Evolutionary conservation across 768 basidiomycete genomes (phyloP), one percentile per base, ranked within the genome.

Genomic region (Leccinum uliginosum): DNA sequence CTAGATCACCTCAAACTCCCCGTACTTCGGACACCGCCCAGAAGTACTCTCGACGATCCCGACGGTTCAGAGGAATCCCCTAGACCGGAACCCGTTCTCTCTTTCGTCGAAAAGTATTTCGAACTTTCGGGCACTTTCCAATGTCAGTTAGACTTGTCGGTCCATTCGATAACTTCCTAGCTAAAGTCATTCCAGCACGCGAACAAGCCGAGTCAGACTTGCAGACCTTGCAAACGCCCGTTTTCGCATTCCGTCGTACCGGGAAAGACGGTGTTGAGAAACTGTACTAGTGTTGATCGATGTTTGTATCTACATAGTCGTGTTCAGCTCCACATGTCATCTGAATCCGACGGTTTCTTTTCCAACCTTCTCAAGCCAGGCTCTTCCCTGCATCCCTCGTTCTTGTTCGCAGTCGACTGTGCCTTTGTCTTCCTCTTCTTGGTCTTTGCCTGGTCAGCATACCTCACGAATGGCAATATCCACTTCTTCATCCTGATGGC

Each of bases 321-420:
- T 46, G 27, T n/a, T 30, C 40, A 43, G 19, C 3, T 43, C 40
- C 32, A 24, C 49, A 70, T 71, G 65, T 27, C 69, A 11, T 54
- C 68, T 27, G 63, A 64, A 49, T 48, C 54, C n/a, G 59, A 65
- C 44, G 55, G 15, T n/a, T 80, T 87, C 64, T 68, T 89, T 58
- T 71, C 79, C 19, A 75, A 78, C 58, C 76, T 93, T 56, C 76
- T 93, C 14, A 80, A 75, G 50, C 89, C 91, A 10, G 89, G 90
- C 23, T 91, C 89, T 2, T 87, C 89, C 2, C 73, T 90, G n/a
- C 73, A 89, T 56, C 87, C 88, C 0, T 78, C 76, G 0, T 89
- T 90, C 67, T 77, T 89, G 1, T 68, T 83, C 58, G 72, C 81
- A 8, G 76, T 89, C 34, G 87, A 91, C 68, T 76, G 73, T 49